Base-by-base conservation (phyloP, 306 rosid species). In the Hippophae tibetana region DNA sequence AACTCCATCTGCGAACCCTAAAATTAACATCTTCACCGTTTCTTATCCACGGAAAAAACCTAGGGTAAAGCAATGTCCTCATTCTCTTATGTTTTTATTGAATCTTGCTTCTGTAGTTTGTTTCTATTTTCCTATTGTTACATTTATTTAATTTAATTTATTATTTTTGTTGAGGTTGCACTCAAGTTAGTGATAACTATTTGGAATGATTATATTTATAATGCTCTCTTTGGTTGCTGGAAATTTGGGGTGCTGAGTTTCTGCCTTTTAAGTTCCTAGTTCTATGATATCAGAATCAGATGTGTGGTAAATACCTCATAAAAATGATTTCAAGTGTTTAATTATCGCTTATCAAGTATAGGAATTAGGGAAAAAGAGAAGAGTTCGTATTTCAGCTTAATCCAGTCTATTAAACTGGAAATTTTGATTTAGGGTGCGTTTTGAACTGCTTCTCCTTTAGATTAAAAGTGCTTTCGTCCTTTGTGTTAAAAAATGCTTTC, bases 11-110 rank as follows among this genome's bases (percentile, higher is more conserved):
- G 86, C 79, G 71, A 70, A 72, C 67, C 92, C 97, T 8, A 89
- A 81, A 77, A 77, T 89, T 78, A 89, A 86, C 74, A 86, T 89
- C 47, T 89, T 89, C 79, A 86, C 85, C 43, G 68, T 81, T 67
- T 70, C 84, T 54, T 86, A 89, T 56, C 89, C 95, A 46, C 72
- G 89, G 41, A 70, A 65, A 72, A 79, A 67, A 45, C 72, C 89
- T 13, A 65, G 73, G 78, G 95, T 79, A 78, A 52, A 44, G 5
- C 55, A 31, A 55, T n/a, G 8, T 6, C 52, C 42, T 55, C 56
- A 8, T 7, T 56, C 18, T 7, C 42, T 7, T 56, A 40, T 56
- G 6, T 10, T 7, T 48, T 8, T 0, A 7, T 5, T 43, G 13
- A 53, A 5, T 2, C 2, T 6, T 6, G 23, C 2, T 13, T 14